Percentiles rank a stretch among this genome's conserved stretches.
These are phyloP conservation scores for Pichia sp. DNA, from an alignment of 1,139 yeast genomes.

Conservation along the genomic window DNA sequence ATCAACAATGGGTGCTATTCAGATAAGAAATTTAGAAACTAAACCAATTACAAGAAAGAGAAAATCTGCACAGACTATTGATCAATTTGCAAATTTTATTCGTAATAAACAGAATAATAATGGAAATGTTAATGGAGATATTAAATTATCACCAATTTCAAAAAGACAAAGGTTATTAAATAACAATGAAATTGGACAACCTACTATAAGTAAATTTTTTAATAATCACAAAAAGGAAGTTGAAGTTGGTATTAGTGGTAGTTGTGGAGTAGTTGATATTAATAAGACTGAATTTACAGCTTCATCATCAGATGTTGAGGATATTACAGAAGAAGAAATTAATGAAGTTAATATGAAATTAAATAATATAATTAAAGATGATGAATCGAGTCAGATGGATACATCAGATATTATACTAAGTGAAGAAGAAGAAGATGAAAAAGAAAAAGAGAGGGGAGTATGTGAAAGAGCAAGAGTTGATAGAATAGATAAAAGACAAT, in stretches of 20 bases:
- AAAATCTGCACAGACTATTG: slow-evolving; percentile 10
- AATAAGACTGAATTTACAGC: slow-evolving; percentile 10
- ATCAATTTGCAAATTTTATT: slow-evolving; percentile 12
- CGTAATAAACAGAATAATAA: background rate
- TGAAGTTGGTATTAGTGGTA: background rate
- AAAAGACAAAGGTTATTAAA: slow-evolving; percentile 25
- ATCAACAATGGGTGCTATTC: background rate
- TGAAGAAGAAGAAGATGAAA: slow-evolving; percentile 9
- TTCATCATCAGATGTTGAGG: slow-evolving; percentile 16
- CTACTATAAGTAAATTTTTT: slow-evolving; percentile 16
- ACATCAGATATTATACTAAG: slow-evolving; percentile 12
- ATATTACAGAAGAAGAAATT: slow-evolving; percentile 14
- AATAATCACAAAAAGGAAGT: slow-evolving; percentile 5
- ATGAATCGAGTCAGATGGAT: background rate
- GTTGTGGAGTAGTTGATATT: background rate
- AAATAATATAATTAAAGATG: background rate
- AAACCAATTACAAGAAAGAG: slow-evolving; percentile 10
- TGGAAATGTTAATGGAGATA: background rate
- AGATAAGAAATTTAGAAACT: background rate
- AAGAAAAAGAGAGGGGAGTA: background rate
- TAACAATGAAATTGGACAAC: slow-evolving; percentile 11
- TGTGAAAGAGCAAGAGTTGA: background rate
- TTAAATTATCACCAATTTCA: slow-evolving; percentile 19
- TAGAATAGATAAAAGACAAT: background rate
- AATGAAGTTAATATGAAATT: slow-evolving; percentile 11